Evolutionary conservation across 495 filamentous ascomycete genomes (phyloP), one percentile per base, ranked within the genome.

Genomic region (Friedmanniomyces simplex): DNA sequence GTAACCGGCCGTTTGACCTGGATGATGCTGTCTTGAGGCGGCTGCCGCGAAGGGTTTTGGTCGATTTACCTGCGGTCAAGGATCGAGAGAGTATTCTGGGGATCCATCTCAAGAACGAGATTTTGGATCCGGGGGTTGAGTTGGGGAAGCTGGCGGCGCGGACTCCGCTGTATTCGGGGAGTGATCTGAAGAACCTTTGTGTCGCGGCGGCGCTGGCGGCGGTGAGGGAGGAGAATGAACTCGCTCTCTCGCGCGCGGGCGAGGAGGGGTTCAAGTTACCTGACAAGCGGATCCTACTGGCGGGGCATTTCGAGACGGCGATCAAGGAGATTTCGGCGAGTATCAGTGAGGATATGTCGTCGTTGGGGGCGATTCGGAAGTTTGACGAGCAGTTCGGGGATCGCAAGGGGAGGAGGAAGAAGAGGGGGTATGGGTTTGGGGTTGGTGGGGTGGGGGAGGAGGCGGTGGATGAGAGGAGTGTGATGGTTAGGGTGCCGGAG

Each of bases 331-430:
- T 98, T 66, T 85, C 82, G 57, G 91, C 94, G 0, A 95, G 88
- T 60, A 91, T 96, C 57, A 89, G 83, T 58, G 93, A 96, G 69
- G 93, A 98, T 62, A 98, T 96, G 93, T 77, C 84, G 36, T 86
- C 79, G 34, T 72, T 98, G 53, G 77, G 79, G 54, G 88, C 88
- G 22, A 95, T 98, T 60, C 76, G 86, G 52, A 95, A 96, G 73
- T 98, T 97, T 69, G 94, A 98, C 67, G 88, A 94, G 73, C 88
- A 91, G 67, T 98, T 87, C 71, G 93, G 93, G 21, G 91, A 96
- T 73, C 80, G 86, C n/a, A 88, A 83, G 51, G 81, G 83, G 6
- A 79, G 79, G 64, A 78, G 79, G 64, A 84, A 82, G 73, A 87
- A 81, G 71, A 77, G 70, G 46, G 72, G 70, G 0, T 83, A 85